These are phyloP conservation scores for Glycine latifolia DNA, from an alignment of 306 rosid genomes.

Conservation along the genomic window DNA sequence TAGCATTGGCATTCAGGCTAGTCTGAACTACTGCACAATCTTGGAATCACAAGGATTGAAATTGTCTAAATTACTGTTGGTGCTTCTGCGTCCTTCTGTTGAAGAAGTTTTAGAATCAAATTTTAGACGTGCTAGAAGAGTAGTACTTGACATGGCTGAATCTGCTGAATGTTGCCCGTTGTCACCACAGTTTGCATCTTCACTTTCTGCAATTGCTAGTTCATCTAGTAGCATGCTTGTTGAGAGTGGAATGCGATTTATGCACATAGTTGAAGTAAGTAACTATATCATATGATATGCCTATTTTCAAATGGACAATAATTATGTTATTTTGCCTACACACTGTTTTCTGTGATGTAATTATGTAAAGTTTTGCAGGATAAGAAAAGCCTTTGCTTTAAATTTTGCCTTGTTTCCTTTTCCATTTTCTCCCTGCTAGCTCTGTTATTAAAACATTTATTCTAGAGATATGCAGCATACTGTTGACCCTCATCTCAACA, in stretches of 20 bases:
- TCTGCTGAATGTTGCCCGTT: constrained; percentile 65
- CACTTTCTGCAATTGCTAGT: constrained; percentile 72
- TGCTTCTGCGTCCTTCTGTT: constrained; percentile 82
- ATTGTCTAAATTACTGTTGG: constrained; percentile 84
- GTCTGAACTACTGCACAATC: constrained; percentile 81
- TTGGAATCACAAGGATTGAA: constrained; percentile 88
- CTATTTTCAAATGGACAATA: constrained; percentile 38
- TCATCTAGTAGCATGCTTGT: constrained; percentile 71
- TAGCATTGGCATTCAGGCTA: constrained; percentile 81
- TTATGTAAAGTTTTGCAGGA: constrained; percentile 19
- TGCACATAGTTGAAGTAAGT: constrained; percentile 85
- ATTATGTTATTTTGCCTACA: constrained; percentile 19
- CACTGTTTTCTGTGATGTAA: constrained; percentile 30
- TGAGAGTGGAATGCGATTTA: constrained; percentile 85
- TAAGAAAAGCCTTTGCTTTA: constrained; percentile 24
- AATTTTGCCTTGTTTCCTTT: not conserved
- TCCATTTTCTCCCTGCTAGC: constrained; percentile 21
- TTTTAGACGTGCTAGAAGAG: constrained; percentile 88
- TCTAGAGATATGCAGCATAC: constrained; percentile 35
- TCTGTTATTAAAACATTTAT: constrained; percentile 8
- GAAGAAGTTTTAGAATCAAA: constrained; percentile 95
- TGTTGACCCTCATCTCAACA: not conserved
- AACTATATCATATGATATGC: constrained; percentile 39
- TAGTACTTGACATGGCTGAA: constrained; percentile 77
- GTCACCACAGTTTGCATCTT: constrained; percentile 72